These are phyloP conservation scores for Hura crepitans DNA, from an alignment of 441 rosid genomes.

Conservation along the genomic window DNA sequence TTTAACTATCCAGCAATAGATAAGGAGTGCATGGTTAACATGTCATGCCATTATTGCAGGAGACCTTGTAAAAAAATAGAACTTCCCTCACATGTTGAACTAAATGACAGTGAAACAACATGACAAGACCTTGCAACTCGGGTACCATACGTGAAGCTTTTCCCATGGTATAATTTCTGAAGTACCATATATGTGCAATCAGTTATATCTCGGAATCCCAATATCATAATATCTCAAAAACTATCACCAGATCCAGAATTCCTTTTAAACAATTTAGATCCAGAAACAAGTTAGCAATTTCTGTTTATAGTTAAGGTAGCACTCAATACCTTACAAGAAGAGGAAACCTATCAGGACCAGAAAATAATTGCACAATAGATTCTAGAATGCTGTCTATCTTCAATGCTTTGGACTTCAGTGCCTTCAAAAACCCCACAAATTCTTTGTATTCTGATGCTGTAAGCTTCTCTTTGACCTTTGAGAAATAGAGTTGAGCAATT, in stretches of 20 bases:
- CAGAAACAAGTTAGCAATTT: neutral
- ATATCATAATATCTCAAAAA: neutral
- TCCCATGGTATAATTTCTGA: neutral
- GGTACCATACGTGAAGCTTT: neutral
- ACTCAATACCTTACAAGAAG: slow-evolving; percentile 65
- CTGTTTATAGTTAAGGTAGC: neutral
- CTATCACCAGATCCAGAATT: neutral
- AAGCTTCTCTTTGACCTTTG: slow-evolving; percentile 80
- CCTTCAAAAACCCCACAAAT: slow-evolving; percentile 82
- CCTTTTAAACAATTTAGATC: neutral
- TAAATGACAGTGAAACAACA: neutral
- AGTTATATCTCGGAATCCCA: neutral
- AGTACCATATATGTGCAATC: neutral
- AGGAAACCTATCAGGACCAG: slow-evolving; percentile 59
- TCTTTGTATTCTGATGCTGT: slow-evolving; percentile 67
- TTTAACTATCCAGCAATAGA: neutral
- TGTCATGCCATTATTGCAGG: slow-evolving; percentile 2
- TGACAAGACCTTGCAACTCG: neutral
- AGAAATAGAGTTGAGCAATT: slow-evolving; percentile 10
- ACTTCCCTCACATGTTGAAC: neutral
- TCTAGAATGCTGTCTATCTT: slow-evolving; percentile 52
- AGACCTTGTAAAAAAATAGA: slow-evolving; percentile 2
- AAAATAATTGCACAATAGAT: slow-evolving; percentile 61
- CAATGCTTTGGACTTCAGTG: slow-evolving; percentile 73
- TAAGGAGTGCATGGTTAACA: slow-evolving; percentile 4